phyloP scores from a whole-genome alignment of 768 basidiomycete genomes.

The Ramaria rubella region DNA sequence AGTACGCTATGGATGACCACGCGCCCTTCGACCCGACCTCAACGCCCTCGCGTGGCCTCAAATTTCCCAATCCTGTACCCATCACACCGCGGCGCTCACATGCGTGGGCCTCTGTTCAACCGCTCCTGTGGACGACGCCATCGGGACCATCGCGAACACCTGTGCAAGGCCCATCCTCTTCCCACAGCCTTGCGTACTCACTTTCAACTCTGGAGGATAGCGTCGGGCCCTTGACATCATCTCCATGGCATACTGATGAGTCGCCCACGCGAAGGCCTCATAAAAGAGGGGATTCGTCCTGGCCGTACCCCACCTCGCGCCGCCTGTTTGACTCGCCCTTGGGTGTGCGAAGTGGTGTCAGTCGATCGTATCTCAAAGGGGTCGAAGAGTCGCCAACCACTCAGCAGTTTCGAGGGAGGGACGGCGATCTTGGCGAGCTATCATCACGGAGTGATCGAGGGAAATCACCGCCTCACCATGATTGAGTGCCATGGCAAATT shows the following conservation, averaged over 20 bases:
- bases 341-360: not conserved
- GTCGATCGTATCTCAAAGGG: not conserved
- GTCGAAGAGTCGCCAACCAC: not conserved
- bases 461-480: not conserved
- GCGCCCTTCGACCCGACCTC: slow-evolving; percentile 71
- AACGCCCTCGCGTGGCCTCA: slow-evolving; percentile 75
- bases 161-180: not conserved
- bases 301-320: not conserved
- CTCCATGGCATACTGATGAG: not conserved
- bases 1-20: slow-evolving; percentile 34
- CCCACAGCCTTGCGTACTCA: not conserved
- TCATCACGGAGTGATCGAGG: not conserved
- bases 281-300: not conserved
- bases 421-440: not conserved
- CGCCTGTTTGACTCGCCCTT: not conserved
- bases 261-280: not conserved
- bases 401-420: not conserved
- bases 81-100: slow-evolving; percentile 4
- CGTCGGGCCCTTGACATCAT: not conserved
- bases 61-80: slow-evolving; percentile 27
- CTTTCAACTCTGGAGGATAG: not conserved
- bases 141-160: not conserved
- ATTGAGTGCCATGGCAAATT: no score
- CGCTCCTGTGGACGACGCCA: not conserved
- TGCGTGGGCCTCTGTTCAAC: not conserved